Evolutionary conservation across 805 yeast genomes (phyloP).

Genomic region (Candida sanyiensis): DNA sequence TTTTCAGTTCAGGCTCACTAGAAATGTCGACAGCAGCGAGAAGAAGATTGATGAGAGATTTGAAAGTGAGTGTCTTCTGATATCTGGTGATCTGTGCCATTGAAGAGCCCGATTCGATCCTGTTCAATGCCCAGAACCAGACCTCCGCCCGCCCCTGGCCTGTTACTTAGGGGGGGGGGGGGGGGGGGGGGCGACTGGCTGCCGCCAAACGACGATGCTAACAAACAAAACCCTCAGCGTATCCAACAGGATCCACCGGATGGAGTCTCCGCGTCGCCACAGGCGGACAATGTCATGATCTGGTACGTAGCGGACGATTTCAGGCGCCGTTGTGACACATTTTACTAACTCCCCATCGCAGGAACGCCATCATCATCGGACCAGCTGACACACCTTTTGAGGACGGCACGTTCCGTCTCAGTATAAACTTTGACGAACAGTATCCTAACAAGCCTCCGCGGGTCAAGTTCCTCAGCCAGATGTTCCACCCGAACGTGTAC

Average conservation of each 20-base stretch:
- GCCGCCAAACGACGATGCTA: no score
- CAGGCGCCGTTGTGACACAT: not conserved
- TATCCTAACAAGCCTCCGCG: conserved; percentile 96
- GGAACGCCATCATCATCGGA: conserved; percentile 95
- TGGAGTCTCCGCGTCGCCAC: conserved; percentile 95
- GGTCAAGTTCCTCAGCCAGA: conserved; percentile 84
- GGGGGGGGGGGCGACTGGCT: no score
- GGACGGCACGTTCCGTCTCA: conserved; percentile 90
- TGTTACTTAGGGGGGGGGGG: not conserved
- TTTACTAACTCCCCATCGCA: conserved; percentile 15
- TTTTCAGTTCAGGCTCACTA: no score
- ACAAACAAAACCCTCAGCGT: conserved; percentile 39
- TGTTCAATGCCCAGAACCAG: not conserved
- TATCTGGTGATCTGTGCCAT: no score
- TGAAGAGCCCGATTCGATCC: no score
- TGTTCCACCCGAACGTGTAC: conserved; percentile 98
- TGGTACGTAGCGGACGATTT: conserved; percentile 35
- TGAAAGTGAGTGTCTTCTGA: conserved; percentile 54
- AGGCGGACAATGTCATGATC: conserved; percentile 94
- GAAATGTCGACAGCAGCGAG: conserved; percentile 98
- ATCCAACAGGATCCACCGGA: conserved; percentile 98
- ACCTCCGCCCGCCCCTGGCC: not conserved
- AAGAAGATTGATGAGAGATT: conserved; percentile 97
- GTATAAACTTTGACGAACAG: conserved; percentile 89
- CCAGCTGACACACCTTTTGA: conserved; percentile 98